These are phyloP conservation scores for Botrytis galanthina DNA, from an alignment of 2,329 filamentous ascomycete species.

Conservation along the genomic window DNA sequence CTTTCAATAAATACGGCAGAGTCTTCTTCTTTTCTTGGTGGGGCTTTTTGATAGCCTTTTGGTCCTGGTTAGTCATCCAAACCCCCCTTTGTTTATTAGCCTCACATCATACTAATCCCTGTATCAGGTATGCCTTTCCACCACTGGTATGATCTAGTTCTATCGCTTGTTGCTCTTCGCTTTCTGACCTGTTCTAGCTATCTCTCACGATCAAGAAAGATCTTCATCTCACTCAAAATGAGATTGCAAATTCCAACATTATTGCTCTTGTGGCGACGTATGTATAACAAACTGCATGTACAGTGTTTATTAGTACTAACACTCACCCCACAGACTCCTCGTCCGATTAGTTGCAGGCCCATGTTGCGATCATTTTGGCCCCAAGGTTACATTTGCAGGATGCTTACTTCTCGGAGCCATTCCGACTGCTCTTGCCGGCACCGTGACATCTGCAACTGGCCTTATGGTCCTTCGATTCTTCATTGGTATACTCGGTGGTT, in stretches of 20 bases:
- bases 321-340: conserved; percentile 47
- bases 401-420: conserved; percentile 75
- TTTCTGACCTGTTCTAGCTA: conserved; percentile 42
- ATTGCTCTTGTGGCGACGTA: conserved; percentile 69
- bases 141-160: conserved; percentile 44
- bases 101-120: conserved; percentile 52
- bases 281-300: conserved; percentile 17
- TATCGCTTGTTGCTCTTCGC: not conserved
- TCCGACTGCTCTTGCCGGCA: conserved; percentile 77
- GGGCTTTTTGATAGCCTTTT: conserved; percentile 83
- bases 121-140: conserved; percentile 74
- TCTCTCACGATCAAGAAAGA: conserved; percentile 74
- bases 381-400: conserved; percentile 75
- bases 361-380: conserved; percentile 81
- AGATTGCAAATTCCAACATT: conserved; percentile 89
- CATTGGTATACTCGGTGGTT: conserved; percentile 73
- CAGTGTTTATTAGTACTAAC: conserved; percentile 4
- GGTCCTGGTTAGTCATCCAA: conserved; percentile 71
- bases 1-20: conserved; percentile 74
- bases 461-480: conserved; percentile 77
- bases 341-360: conserved; percentile 77
- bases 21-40: conserved; percentile 91
- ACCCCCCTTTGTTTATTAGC: conserved; percentile 41
- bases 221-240: conserved; percentile 63
- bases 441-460: conserved; percentile 64